Base-by-base conservation (phyloP, 257 asterid genomes). In the Scutellaria galericulata region DNA sequence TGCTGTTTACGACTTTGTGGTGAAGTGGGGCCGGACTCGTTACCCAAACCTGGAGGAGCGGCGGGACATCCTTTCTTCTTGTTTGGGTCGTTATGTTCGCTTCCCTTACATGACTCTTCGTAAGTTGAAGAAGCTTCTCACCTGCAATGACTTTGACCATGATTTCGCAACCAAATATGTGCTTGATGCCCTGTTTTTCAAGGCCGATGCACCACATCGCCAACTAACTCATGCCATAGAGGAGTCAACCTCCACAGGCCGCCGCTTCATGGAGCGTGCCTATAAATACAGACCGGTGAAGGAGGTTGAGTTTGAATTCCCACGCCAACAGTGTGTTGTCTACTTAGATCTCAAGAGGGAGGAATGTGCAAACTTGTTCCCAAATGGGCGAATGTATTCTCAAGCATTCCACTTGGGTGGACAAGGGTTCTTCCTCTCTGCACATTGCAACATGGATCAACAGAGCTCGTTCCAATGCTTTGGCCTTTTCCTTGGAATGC, bases 321-420 rank as follows among this genome's bases (percentile, higher is more conserved):
- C 98, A 12, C 94, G 85, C 10, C 96, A 89, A 56, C 94, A 91
- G 75, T 91, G 96, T 50, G 83, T 91, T 37, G 98, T 93, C 14
- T 91, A 86, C 86, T 74, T 93, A 66, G 98, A 93, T 77, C 96
- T 93, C 9, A 93, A 86, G 65, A 85, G 90, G 60, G 96, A 84
- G 56, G 97, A 93, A 57, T 90, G 97, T 51, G 78, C 77, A 0
- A 86, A 80, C 63, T 76, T 92, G 70, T 92, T 80, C 71, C 96
- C 98, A 44, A 77, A 96, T 1, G 97, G 96, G 11, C 78, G 95
- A 64, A 87, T 92, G 6, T 92, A 92, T 73, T 92, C 98, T 27
- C 98, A 92, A 67, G 96, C 98, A 7, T 92, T 92, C 79, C 98
- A 90, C 77, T 77, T 92, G 56, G 98, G 97, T 0, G 97, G 97